Conservation (phyloP, 305 asterid species). For the Solanum hybrid region DNA sequence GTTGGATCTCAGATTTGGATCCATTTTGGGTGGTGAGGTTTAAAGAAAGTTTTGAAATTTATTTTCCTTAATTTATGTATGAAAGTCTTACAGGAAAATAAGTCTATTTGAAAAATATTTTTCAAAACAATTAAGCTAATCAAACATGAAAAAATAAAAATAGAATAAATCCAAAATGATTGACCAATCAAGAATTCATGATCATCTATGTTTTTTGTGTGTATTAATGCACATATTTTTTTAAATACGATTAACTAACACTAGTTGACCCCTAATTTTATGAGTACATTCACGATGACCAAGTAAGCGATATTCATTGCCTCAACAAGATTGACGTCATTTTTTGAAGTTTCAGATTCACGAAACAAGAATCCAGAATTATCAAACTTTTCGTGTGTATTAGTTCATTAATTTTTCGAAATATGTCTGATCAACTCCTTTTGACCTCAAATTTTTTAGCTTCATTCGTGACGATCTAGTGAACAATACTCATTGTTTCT, state of each 20-base stretch:
- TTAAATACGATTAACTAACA: accelerated
- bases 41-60: background rate
- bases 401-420: background rate
- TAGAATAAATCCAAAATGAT: background rate
- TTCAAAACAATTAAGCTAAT: background rate
- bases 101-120: too few relatives aligned
- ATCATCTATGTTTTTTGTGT: background rate
- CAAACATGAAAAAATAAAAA: background rate
- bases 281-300: background rate
- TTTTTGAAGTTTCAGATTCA: background rate
- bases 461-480: accelerated
- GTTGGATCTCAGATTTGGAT: background rate
- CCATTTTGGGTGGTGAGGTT: background rate
- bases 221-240: background rate
- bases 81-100: too few relatives aligned
- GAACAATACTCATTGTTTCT: background rate
- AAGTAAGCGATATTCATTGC: background rate
- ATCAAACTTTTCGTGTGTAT: background rate
- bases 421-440: background rate
- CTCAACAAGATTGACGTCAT: accelerated
- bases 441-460: background rate
- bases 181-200: background rate
- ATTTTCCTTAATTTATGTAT: background rate
- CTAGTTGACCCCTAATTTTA: background rate
- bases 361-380: accelerated